These are phyloP conservation scores for Blepharisma japonicum DNA, from an alignment of 73 alveolate species.

Conservation along the genomic window DNA sequence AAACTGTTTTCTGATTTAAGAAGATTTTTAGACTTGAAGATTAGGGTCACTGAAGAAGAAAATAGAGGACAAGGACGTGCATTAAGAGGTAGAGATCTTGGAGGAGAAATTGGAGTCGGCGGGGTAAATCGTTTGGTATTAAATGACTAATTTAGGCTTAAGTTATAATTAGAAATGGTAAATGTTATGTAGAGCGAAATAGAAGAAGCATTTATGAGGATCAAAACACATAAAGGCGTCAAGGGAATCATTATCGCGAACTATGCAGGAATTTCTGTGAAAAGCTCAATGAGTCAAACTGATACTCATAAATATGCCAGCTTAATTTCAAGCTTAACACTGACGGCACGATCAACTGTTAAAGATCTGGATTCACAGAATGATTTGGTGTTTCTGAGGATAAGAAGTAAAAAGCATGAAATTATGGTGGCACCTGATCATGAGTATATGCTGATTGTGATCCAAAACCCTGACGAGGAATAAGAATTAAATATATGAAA, in stretches of 20 bases:
- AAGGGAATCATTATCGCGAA: slow-evolving; percentile 20
- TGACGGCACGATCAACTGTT: slow-evolving; percentile 79
- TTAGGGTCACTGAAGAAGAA: slow-evolving; percentile 37
- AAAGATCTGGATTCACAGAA: slow-evolving; percentile 83
- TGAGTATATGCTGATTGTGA: slow-evolving; percentile 86
- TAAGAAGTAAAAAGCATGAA: slow-evolving; percentile 92
- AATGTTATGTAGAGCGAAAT: slow-evolving; percentile 5
- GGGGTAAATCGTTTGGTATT: slow-evolving; percentile 18
- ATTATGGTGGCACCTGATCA: slow-evolving; percentile 97
- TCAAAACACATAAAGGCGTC: slow-evolving; percentile 27
- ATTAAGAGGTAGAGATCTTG: slow-evolving; percentile 19
- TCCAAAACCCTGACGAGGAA: slow-evolving; percentile 74
- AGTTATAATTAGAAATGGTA: slow-evolving; percentile 20
- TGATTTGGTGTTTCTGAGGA: slow-evolving; percentile 93
- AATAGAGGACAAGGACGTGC: background rate
- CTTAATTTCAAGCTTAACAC: slow-evolving; percentile 57
- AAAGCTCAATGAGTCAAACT: slow-evolving; percentile 17
- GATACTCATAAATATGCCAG: slow-evolving; percentile 27
- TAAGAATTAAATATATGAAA: background rate
- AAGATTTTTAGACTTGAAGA: slow-evolving; percentile 57
- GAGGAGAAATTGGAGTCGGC: slow-evolving; percentile 22
- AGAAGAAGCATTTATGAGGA: slow-evolving; percentile 30
- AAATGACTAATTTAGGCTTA: background rate
- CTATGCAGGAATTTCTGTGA: slow-evolving; percentile 20
- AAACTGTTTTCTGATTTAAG: slow-evolving; percentile 72